Conservation (phyloP, 176 grass and related monocot genomes). For the Triticum timopheevii region DNA sequence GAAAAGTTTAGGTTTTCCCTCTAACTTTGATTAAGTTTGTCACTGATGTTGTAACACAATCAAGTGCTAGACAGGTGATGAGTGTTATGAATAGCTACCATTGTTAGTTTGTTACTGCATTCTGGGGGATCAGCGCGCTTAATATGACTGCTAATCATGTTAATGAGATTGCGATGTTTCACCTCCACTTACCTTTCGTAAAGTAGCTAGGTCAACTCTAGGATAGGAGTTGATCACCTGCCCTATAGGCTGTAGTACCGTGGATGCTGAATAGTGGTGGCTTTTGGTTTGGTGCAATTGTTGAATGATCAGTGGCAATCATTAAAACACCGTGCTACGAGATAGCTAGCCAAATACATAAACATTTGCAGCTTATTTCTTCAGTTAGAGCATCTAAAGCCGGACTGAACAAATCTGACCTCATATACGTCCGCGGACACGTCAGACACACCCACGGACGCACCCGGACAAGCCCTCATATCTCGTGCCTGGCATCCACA, state of each 20-base stretch:
- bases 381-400: too few species aligned
- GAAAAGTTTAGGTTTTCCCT: neutral
- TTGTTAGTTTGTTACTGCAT: neutral
- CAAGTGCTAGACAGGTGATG: neutral
- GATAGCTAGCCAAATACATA: too few species aligned
- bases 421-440: too few species aligned
- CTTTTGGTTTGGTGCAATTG: too few species aligned
- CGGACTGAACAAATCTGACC: too few species aligned
- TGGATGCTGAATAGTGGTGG: neutral
- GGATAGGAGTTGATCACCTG: constrained; percentile 42
- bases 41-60: neutral
- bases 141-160: constrained; percentile 4
- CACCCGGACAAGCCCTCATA: too few species aligned
- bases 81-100: neutral
- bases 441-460: too few species aligned
- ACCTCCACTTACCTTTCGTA: neutral
- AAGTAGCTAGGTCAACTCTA: constrained; percentile 26
- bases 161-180: constrained; percentile 36
- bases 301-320: too few species aligned
- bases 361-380: too few species aligned
- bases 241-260: neutral
- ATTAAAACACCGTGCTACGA: too few species aligned
- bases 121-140: neutral
- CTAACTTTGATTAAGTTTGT: neutral
- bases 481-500: too few species aligned